phyloP scores from a whole-genome alignment of 108 stramenopile genomes.

The Aurantiochytrium sp. region DNA sequence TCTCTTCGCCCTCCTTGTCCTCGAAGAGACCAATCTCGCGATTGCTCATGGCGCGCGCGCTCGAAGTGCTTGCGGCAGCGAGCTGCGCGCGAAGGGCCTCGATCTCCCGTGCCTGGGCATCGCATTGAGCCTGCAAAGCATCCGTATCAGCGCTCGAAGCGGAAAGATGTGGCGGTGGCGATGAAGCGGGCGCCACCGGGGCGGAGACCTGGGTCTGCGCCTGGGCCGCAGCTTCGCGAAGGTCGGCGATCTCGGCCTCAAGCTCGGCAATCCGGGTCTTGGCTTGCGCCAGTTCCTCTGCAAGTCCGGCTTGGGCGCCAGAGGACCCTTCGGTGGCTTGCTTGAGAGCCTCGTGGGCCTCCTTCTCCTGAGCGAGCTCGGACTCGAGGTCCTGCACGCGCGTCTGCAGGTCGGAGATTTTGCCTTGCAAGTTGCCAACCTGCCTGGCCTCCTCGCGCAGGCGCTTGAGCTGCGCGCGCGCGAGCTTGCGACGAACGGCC shows the following conservation, averaged over 20 bases:
- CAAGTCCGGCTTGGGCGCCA: neutral
- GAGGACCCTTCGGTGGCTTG: neutral
- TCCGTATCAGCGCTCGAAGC: neutral
- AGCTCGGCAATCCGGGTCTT: neutral
- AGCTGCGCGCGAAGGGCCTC: neutral
- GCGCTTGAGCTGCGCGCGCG: constrained; percentile 37
- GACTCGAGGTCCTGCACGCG: neutral
- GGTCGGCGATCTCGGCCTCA: neutral
- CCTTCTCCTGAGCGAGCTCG: neutral
- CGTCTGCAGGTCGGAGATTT: neutral
- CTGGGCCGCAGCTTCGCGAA: neutral
- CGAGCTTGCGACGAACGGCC: constrained; percentile 32
- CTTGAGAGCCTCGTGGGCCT: neutral
- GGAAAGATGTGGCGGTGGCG: neutral
- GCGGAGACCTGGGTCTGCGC: neutral
- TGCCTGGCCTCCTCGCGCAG: constrained; percentile 41
- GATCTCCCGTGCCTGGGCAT: neutral
- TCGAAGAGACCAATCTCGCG: neutral
- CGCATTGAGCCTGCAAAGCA: neutral
- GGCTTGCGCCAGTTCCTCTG: neutral
- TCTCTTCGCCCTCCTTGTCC: neutral
- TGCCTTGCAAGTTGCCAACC: neutral
- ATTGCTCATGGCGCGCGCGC: neutral
- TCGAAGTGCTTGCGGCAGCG: neutral
- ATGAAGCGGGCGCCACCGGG: neutral